Conservation (phyloP, 257 asterid species). For the Verbena officinalis region DNA sequence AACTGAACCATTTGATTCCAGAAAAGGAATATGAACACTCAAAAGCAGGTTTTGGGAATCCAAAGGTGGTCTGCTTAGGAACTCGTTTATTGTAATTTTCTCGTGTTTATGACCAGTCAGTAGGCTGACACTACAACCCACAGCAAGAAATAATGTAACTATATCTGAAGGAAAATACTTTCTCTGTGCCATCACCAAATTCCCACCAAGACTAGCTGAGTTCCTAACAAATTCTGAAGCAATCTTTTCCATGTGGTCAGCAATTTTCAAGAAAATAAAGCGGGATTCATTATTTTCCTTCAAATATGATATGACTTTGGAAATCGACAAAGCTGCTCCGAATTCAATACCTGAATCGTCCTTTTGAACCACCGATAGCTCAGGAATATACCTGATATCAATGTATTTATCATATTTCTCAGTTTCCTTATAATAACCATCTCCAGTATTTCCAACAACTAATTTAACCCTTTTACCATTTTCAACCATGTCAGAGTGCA, state of each 20-base stretch:
- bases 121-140: constrained; percentile 47
- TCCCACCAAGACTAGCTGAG: constrained; percentile 70
- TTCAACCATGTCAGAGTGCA: constrained; percentile 39
- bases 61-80: constrained; percentile 48
- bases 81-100: constrained; percentile 53
- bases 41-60: constrained; percentile 54
- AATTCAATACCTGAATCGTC: constrained; percentile 49
- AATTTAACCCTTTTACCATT: constrained; percentile 40
- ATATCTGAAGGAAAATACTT: constrained; percentile 74
- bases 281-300: constrained; percentile 32
- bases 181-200: constrained; percentile 72
- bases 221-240: constrained; percentile 63
- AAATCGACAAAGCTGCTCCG: constrained; percentile 65
- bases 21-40: constrained; percentile 53
- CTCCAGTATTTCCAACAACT: constrained; percentile 69
- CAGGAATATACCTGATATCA: constrained; percentile 59
- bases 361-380: constrained; percentile 47
- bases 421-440: constrained; percentile 60
- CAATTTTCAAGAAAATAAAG: constrained; percentile 44
- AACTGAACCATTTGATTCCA: constrained; percentile 28
- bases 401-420: constrained; percentile 46
- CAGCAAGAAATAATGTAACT: constrained; percentile 61
- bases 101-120: constrained; percentile 36
- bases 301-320: constrained; percentile 48
- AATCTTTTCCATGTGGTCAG: constrained; percentile 67